Conservation (phyloP, 768 basidiomycete genomes). For the Rhodotorula toruloides region DNA sequence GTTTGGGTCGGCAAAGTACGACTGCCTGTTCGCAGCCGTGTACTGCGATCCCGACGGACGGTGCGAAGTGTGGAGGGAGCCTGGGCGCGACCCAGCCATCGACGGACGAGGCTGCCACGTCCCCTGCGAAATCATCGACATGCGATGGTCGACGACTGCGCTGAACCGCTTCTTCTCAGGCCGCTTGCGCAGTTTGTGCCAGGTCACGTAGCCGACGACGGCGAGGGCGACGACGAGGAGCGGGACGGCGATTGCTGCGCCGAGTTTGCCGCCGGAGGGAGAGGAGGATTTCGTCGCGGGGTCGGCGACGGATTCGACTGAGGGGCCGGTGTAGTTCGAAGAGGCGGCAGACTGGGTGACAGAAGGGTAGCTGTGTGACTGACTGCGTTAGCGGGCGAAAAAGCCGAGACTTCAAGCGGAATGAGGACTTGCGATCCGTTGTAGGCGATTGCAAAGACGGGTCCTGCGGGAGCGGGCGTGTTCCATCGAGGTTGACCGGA, state of each 20-base stretch:
- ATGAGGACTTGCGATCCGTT: slow-evolving; percentile 26
- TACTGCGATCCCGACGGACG: slow-evolving; percentile 26
- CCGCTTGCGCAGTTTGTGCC: slow-evolving; percentile 17
- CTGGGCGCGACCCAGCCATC: slow-evolving; percentile 18
- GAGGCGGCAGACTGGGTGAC: slow-evolving; percentile 11
- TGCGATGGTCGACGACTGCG: slow-evolving; percentile 38
- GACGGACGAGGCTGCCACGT: slow-evolving; percentile 36
- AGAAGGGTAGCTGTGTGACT: slow-evolving; percentile 30
- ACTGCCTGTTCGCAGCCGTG: slow-evolving; percentile 23
- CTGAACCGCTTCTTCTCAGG: slow-evolving; percentile 34
- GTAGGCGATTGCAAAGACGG: slow-evolving; percentile 34
- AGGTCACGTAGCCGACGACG: slow-evolving; percentile 16
- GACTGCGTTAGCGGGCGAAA: not conserved
- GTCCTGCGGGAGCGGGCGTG: slow-evolving; percentile 27
- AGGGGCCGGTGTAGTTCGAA: slow-evolving; percentile 26
- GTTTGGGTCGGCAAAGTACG: slow-evolving; percentile 15
- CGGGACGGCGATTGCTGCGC: slow-evolving; percentile 31
- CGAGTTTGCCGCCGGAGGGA: slow-evolving; percentile 27
- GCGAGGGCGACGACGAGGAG: slow-evolving; percentile 10
- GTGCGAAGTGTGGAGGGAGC: slow-evolving; percentile 10
- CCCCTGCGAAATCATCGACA: slow-evolving; percentile 40
- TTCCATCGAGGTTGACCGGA: slow-evolving; percentile 34
- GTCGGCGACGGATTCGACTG: slow-evolving; percentile 32
- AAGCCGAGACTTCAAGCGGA: not conserved
- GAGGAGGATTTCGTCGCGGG: not conserved